These are phyloP conservation scores for Hypoxylon rubiginosum DNA, from an alignment of 2,329 filamentous ascomycete genomes.

Conservation along the genomic window DNA sequence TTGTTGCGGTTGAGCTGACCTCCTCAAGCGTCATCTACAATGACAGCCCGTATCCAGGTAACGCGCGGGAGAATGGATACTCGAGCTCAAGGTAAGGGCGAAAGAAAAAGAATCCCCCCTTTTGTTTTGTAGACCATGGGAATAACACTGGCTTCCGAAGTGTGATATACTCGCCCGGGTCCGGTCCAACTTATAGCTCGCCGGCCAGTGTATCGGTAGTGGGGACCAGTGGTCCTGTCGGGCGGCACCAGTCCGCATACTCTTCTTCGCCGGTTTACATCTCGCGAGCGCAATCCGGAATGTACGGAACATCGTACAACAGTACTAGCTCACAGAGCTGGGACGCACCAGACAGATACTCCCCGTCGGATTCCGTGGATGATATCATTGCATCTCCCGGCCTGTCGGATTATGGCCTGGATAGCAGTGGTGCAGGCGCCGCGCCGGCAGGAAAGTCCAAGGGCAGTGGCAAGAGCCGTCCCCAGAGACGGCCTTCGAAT, in stretches of 20 bases:
- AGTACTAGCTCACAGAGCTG: slow-evolving; percentile 59
- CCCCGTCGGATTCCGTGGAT: slow-evolving; percentile 70
- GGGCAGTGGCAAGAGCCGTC: slow-evolving; percentile 61
- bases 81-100: slow-evolving; percentile 52
- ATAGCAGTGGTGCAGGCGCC: slow-evolving; percentile 59
- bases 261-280: slow-evolving; percentile 58
- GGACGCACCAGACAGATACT: slow-evolving; percentile 66
- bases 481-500: slow-evolving; percentile 80
- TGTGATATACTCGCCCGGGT: slow-evolving; percentile 58
- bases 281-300: slow-evolving; percentile 58
- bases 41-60: slow-evolving; percentile 48
- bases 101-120: slow-evolving; percentile 38
- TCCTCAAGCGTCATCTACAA: slow-evolving; percentile 50
- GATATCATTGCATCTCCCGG: slow-evolving; percentile 70
- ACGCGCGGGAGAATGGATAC: slow-evolving; percentile 48
- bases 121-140: slow-evolving; percentile 37
- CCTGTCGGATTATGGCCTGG: slow-evolving; percentile 71
- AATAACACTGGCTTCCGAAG: slow-evolving; percentile 58
- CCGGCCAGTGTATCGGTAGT: slow-evolving; percentile 51
- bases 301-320: slow-evolving; percentile 58
- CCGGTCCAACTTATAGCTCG: slow-evolving; percentile 53
- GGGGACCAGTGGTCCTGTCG: slow-evolving; percentile 55
- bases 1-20: slow-evolving; percentile 48
- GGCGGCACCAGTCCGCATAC: slow-evolving; percentile 58
- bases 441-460: slow-evolving; percentile 61